These are phyloP conservation scores for Chaetothyriales sp. DNA, from an alignment of 2,329 filamentous ascomycete species.

Conservation along the genomic window DNA sequence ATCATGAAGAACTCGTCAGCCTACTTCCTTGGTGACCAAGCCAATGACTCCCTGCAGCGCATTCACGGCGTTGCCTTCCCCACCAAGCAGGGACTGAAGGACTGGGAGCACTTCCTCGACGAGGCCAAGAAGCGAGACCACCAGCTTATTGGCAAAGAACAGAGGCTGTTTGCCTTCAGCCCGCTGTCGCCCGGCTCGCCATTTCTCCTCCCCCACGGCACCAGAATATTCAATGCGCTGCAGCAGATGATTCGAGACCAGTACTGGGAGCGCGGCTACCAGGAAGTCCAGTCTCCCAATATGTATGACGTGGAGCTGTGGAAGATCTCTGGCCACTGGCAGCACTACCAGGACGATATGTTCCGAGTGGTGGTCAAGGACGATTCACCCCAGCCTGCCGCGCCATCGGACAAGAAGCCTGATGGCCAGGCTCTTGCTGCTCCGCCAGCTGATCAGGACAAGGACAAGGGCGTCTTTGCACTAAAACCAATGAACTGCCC, in stretches of 20 bases:
- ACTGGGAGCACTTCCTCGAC: conserved; percentile 88
- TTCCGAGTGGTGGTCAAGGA: conserved; percentile 53
- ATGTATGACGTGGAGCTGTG: conserved; percentile 90
- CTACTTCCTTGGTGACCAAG: conserved; percentile 87
- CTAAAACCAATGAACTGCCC: conserved; percentile 99
- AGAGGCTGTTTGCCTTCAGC: conserved; percentile 96
- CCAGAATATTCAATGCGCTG: conserved; percentile 83
- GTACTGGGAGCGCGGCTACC: conserved; percentile 86
- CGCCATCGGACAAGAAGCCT: conserved; percentile 14
- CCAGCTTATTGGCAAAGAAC: conserved; percentile 81
- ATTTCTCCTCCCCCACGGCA: conserved; percentile 86
- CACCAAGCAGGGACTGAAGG: conserved; percentile 86
- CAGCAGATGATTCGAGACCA: conserved; percentile 68
- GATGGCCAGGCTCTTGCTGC: conserved; percentile 11
- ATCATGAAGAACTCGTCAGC: conserved; percentile 74
- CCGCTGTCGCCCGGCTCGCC: conserved; percentile 83
- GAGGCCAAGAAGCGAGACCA: conserved; percentile 98
- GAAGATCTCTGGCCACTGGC: conserved; percentile 93
- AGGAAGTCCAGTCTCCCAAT: conserved; percentile 90
- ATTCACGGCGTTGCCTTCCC: conserved; percentile 96
- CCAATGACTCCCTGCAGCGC: conserved; percentile 88
- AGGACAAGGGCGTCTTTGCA: conserved; percentile 69
- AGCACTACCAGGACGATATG: conserved; percentile 91
- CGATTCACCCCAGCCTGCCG: conserved; percentile 15
- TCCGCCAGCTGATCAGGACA: conserved; percentile 23